Evolutionary conservation across 108 stramenopile genomes (phyloP).

Genomic region (Nannochloropsis granulata): DNA sequence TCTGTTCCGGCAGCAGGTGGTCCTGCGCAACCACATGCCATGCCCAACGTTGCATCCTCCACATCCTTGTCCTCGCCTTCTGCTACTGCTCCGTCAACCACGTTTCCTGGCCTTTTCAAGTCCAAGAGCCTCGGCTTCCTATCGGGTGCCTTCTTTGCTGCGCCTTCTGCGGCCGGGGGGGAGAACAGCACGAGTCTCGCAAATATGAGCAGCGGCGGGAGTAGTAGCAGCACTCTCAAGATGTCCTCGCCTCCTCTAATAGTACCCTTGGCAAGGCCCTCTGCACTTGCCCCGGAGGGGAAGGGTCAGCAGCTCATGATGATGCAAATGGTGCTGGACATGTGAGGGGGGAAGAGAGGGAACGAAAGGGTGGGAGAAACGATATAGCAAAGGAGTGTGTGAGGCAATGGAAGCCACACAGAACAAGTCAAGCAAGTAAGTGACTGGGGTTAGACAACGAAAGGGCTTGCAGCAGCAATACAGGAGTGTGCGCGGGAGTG

Average conservation of each 20-base stretch:
- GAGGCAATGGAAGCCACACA: background rate
- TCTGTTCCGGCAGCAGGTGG: background rate
- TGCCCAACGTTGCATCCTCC: background rate
- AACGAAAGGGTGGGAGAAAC: background rate
- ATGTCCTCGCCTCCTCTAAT: background rate
- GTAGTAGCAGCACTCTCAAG: too few species aligned
- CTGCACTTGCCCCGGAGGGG: background rate
- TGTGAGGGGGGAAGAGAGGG: background rate
- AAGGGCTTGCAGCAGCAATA: too few species aligned
- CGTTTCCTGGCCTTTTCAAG: background rate
- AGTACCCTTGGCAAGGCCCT: background rate
- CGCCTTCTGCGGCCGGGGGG: background rate
- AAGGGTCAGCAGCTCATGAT: background rate
- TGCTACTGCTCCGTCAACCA: background rate
- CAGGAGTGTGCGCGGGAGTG: too few species aligned
- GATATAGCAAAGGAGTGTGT: background rate
- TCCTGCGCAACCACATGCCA: background rate
- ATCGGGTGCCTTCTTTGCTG: background rate
- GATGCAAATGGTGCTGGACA: background rate
- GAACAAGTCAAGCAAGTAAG: too few species aligned
- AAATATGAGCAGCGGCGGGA: background rate
- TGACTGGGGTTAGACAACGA: too few species aligned
- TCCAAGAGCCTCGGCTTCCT: background rate
- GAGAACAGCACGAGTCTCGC: background rate
- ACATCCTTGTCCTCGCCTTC: background rate